These are phyloP conservation scores for Fusarium sp. DNA, from an alignment of 2,329 filamentous ascomycete species.

Conservation along the genomic window DNA sequence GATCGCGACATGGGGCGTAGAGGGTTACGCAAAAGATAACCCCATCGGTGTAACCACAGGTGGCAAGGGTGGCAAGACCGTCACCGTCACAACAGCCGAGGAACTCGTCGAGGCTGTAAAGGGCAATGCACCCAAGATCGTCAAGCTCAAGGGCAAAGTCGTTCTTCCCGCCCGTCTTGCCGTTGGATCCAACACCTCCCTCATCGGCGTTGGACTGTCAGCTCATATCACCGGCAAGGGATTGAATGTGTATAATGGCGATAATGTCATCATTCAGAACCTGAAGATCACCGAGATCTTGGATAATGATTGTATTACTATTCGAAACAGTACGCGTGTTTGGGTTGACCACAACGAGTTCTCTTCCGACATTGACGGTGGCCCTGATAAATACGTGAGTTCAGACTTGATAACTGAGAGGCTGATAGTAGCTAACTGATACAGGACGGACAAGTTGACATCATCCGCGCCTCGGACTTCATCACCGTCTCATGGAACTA, in stretches of 20 bases:
- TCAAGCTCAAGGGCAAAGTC: slow-evolving; percentile 54
- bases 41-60: slow-evolving; percentile 55
- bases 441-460: slow-evolving; percentile 59
- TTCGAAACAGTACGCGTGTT: slow-evolving; percentile 58
- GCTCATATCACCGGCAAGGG: slow-evolving; percentile 53
- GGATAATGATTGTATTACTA: slow-evolving; percentile 57
- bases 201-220: slow-evolving; percentile 52
- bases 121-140: slow-evolving; percentile 55
- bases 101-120: slow-evolving; percentile 58
- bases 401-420: accelerated
- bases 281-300: slow-evolving; percentile 52
- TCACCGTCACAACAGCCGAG: slow-evolving; percentile 57
- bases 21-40: slow-evolving; percentile 51
- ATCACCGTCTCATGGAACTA: slow-evolving; percentile 62
- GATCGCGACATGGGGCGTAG: slow-evolving; percentile 41
- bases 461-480: slow-evolving; percentile 58
- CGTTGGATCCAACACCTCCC: slow-evolving; percentile 59
- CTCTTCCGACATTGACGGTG: slow-evolving; percentile 53
- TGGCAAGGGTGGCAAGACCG: slow-evolving; percentile 59
- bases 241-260: slow-evolving; percentile 50
- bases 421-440: background rate
- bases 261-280: slow-evolving; percentile 57
- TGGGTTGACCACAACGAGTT: slow-evolving; percentile 64
- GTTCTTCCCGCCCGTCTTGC: slow-evolving; percentile 54
- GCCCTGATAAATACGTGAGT: slow-evolving; percentile 53